These are phyloP conservation scores for Eruca vesicaria DNA, from an alignment of 441 rosid genomes.

Conservation along the genomic window DNA sequence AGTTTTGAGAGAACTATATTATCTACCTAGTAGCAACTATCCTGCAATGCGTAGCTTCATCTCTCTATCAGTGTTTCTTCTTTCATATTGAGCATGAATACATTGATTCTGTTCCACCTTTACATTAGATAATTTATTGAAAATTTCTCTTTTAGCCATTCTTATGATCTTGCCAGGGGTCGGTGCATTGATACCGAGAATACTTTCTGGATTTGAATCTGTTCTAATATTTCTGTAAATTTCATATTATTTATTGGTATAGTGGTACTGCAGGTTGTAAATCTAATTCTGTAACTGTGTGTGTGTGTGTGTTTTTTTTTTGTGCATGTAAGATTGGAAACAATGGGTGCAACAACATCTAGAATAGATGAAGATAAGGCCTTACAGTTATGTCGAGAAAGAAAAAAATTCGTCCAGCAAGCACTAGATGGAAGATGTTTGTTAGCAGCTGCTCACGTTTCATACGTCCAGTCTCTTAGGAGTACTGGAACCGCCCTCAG, in stretches of 20 bases:
- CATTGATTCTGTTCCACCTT: too few relatives aligned
- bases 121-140: too few relatives aligned
- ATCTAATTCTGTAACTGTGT: background rate
- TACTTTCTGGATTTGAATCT: background rate
- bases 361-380: conserved; percentile 86
- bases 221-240: background rate
- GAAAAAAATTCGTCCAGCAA: conserved; percentile 83
- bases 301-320: too few relatives aligned
- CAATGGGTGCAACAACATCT: conserved; percentile 79
- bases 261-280: background rate
- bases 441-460: conserved; percentile 76
- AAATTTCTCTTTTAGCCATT: background rate
- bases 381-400: conserved; percentile 80
- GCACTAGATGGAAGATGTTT: conserved; percentile 95
- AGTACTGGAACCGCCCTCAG: conserved; percentile 72
- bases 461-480: conserved; percentile 71
- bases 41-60: background rate
- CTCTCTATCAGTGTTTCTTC: background rate
- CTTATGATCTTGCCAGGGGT: background rate
- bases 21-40: too few relatives aligned
- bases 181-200: too few relatives aligned
- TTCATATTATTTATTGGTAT: background rate
- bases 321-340: conserved; percentile 9
- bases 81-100: background rate
- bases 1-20: background rate